Conservation (phyloP, 2,329 filamentous ascomycete genomes). For the Didymella pinodella region DNA sequence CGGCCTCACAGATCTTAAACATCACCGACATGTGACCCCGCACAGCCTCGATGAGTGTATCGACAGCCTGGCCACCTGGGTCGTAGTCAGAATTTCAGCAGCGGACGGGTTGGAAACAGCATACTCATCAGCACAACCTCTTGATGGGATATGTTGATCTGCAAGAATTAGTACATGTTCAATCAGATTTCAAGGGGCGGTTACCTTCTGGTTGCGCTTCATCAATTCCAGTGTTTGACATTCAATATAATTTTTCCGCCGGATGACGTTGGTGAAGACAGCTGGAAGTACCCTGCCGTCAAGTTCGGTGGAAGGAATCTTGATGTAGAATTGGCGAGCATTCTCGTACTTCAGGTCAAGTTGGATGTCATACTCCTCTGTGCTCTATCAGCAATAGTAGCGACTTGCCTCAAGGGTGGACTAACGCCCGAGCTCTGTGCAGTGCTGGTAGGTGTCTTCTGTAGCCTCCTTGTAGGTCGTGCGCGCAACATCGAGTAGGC, state of each 20-base stretch:
- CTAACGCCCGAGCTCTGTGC: constrained; percentile 71
- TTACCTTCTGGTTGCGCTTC: constrained; percentile 70
- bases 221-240: constrained; percentile 87
- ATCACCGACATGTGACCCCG: constrained; percentile 73
- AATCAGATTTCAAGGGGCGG: background rate
- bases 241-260: constrained; percentile 78
- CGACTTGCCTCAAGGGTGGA: background rate
- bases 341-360: constrained; percentile 79
- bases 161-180: constrained; percentile 52
- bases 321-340: constrained; percentile 80
- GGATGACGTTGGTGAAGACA: constrained; percentile 78
- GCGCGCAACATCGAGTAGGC: constrained; percentile 85
- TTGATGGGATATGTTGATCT: constrained; percentile 79
- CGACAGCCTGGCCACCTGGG: constrained; percentile 71
- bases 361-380: constrained; percentile 62
- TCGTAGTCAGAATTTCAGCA: constrained; percentile 10
- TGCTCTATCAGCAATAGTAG: constrained; percentile 14
- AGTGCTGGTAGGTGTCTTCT: constrained; percentile 75
- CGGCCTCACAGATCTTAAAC: constrained; percentile 84
- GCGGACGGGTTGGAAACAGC: background rate
- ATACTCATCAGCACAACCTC: constrained; percentile 81
- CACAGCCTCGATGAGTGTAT: constrained; percentile 75
- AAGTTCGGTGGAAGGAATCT: constrained; percentile 68
- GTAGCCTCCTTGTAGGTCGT: constrained; percentile 90
- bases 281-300: constrained; percentile 68